Evolutionary conservation across 225 moss, liverwort and hornwort genomes (phyloP), one percentile per base, ranked within the genome.

Genomic region (Climacium dendroides): DNA sequence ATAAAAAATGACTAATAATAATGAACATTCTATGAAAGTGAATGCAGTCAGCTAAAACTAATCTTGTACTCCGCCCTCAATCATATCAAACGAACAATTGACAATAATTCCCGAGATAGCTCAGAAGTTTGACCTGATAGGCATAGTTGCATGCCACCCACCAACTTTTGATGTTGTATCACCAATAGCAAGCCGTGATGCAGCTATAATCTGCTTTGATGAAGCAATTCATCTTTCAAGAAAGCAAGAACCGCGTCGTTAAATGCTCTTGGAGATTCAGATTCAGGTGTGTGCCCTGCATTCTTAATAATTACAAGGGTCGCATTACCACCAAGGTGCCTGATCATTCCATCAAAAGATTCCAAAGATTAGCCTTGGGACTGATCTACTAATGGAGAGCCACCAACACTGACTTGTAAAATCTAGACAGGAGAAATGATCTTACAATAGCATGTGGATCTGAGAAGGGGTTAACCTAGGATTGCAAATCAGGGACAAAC

Each of bases 221-320:
- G 89, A 47, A n/a, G 32, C 32, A 43, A 45, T 14, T 79, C 67
- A 50, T 52, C 47, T 67, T 75, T 83, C 34, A 90, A 65, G 79
- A 90, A 90, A 41, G 79, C 66, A 45, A 90, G 39, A 34, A 90
- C 69, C 48, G 83, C 90, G 24, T 79, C 28, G 32, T 92, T 90
- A 48, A 90, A 92, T 9, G 80, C 90, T 61, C 11, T 48, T 60
- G 90, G 80, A 62, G 72, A 23, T 26, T 86, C 91, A 19, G 82
- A 78, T 61, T 91, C 87, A 24, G 85, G 79, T 2, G 35, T 22
- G 47, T 91, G 89, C 28, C 87, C 89, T 53, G 85, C 73, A 78
- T 73, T 78, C 82, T 89, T 74, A 15, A 91, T 61, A 8, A 91
- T 53, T 24, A 79, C 83, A 4, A 88, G 79, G 19, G 83, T 29